Evolutionary conservation across 495 filamentous ascomycete genomes (phyloP).

Genomic region (Lasiosphaeria hispida): DNA sequence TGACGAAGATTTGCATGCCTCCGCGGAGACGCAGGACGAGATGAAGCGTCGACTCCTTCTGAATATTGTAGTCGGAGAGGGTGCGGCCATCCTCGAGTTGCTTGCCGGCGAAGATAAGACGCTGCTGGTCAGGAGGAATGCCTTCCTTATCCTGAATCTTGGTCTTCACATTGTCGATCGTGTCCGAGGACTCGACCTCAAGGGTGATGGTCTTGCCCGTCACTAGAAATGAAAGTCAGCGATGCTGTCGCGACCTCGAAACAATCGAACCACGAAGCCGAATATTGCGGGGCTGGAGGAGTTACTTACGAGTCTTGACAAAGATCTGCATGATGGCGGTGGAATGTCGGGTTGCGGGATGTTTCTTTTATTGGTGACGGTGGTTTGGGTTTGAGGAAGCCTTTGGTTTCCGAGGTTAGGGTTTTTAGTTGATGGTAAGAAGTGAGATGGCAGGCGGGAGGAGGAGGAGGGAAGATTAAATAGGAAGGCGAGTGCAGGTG

Average conservation of each 20-base stretch:
- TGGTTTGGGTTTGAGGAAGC: not conserved
- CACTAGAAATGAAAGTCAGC: slow-evolving; percentile 49
- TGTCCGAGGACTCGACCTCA: slow-evolving; percentile 97
- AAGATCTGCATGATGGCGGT: slow-evolving; percentile 87
- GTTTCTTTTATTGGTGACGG: slow-evolving; percentile 5
- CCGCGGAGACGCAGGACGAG: slow-evolving; percentile 96
- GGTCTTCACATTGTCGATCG: slow-evolving; percentile 97
- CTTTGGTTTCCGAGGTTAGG: not conserved
- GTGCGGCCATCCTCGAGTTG: slow-evolving; percentile 97
- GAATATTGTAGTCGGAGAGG: slow-evolving; percentile 96
- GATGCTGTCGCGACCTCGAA: slow-evolving; percentile 1
- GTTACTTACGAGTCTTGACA: slow-evolving; percentile 86
- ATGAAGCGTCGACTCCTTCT: slow-evolving; percentile 96
- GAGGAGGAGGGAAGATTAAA: slow-evolving; percentile 24
- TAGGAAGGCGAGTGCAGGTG: slow-evolving; percentile 41
- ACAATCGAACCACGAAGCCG: slow-evolving; percentile 11
- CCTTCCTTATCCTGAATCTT: slow-evolving; percentile 99
- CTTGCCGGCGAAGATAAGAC: slow-evolving; percentile 97
- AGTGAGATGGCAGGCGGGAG: slow-evolving; percentile 3
- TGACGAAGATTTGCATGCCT: slow-evolving; percentile 96
- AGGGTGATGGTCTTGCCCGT: slow-evolving; percentile 99
- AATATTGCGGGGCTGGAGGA: slow-evolving; percentile 12
- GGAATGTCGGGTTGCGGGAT: slow-evolving; percentile 1
- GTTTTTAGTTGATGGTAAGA: slow-evolving; percentile 5
- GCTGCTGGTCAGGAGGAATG: slow-evolving; percentile 96